Base-by-base conservation (phyloP, 495 filamentous ascomycete species). In the Hypoxylon fragiforme region DNA sequence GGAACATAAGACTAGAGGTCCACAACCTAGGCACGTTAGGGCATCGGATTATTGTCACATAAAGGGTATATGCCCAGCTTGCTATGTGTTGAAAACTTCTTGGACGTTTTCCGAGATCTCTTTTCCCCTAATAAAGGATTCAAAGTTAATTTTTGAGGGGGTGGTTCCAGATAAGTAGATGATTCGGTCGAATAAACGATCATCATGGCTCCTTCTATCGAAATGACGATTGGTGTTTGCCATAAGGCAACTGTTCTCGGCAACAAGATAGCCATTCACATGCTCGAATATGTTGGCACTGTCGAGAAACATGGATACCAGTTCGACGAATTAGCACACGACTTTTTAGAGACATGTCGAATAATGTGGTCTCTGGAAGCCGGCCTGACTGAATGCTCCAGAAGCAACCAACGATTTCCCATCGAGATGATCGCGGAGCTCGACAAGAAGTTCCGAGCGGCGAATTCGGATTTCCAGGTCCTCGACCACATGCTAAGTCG, bases 221-320 rank as follows among this genome's bases (percentile, higher is more conserved):
- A 62, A 15, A 52, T 52, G n/a, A 47, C 55, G 19, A 46, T 62
- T 12, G 19, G 54, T 39, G 41, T 58, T 22, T 74, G 71, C 54
- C 66, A 70, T 24, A 69, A 65, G 57, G 64, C 69, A 5, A 75
- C 73, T 3, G 60, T 64, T 12, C 65, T 70, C 6, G 77, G 77
- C 38, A 79, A 82, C 56, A 71, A 70, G 45, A 77, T 80, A 52
- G 73, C 80, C 1, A 73, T 82, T 14, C 80, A 74, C 52, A 78
- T 81, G 71, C 73, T 82, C 32, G 78, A 82, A 52, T 81, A 79
- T 52, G 70, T 82, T 15, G 79, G 72, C 35, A 73, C 76, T 4
- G 69, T 69, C 24, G 71, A 77, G 36, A 60, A 70, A 15, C 69
- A 70, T 21, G 70, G 73, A 0, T 54, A 70, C 42, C 73, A 75